phyloP scores from a whole-genome alignment of 352 stramenopile species.

The Pythium chondricola region DNA sequence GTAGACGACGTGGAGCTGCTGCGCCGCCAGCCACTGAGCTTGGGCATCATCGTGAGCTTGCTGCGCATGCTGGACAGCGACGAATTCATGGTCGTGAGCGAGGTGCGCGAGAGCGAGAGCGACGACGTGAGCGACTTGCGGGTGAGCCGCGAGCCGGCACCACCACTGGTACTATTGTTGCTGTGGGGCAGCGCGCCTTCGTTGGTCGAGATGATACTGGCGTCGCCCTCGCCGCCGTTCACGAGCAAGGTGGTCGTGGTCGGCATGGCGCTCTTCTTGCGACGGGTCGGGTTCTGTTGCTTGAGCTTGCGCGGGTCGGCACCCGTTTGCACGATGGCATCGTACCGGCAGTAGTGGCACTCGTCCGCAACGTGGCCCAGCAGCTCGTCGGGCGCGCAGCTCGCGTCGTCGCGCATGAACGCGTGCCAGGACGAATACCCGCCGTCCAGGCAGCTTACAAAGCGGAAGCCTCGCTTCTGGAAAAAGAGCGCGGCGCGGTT shows the following conservation, averaged over 20 bases:
- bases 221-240: slow-evolving; percentile 63
- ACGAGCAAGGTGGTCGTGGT: slow-evolving; percentile 64
- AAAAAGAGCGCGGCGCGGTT: slow-evolving; percentile 79
- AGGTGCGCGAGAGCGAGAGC: slow-evolving; percentile 43
- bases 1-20: slow-evolving; percentile 24
- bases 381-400: slow-evolving; percentile 54
- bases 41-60: slow-evolving; percentile 54
- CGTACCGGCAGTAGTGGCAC: slow-evolving; percentile 77
- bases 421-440: slow-evolving; percentile 79
- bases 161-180: slow-evolving; percentile 7
- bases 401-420: slow-evolving; percentile 66
- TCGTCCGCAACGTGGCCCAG: slow-evolving; percentile 58
- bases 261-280: slow-evolving; percentile 66
- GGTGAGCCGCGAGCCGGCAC: too few species aligned
- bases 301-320: slow-evolving; percentile 49
- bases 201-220: slow-evolving; percentile 64
- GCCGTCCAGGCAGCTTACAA: slow-evolving; percentile 68
- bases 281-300: slow-evolving; percentile 26
- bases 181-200: slow-evolving; percentile 20
- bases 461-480: slow-evolving; percentile 80
- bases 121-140: slow-evolving; percentile 43
- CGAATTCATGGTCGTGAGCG: slow-evolving; percentile 16
- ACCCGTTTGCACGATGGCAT: slow-evolving; percentile 62
- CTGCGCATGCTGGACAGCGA: slow-evolving; percentile 21
- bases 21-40: slow-evolving; percentile 47